Evolutionary conservation across 176 grass and related monocot genomes (phyloP), one percentile per base, ranked within the genome.

Genomic region (Oryza coarctata): DNA sequence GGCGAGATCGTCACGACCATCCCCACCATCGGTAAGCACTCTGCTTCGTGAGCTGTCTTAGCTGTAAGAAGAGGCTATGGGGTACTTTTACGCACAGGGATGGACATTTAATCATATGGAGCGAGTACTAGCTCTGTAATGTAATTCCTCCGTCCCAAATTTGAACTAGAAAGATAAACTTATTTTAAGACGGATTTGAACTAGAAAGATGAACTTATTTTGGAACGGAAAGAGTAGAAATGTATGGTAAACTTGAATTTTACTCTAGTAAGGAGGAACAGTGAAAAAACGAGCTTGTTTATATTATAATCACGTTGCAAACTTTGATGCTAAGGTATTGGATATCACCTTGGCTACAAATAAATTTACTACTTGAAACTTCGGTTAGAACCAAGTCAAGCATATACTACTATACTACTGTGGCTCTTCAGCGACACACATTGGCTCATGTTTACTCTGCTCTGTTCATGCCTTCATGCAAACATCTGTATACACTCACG

Each of bases 1-100:
- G 93, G 93, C 27, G 93, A 94, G 90, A 94, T 94, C 68, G 93
- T 94, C 83, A 94, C 93, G 60, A 94, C 93, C 73, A 94, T 94
- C 76, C 93, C 93, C 10, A 94, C 93, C 70, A 94, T 94, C 10
- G 93, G 93, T 94, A 70, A 92, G 90, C 40, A 14, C 70, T 81
- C 31, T 66, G 22, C 58, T 73, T 40, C 29, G 15, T 49, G 50
- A 62, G 6, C 4, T 52, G n/a, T 71, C 14, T 70, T 40, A 34
- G 31, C 20, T 20, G 29, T 43, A 11, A 15, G 31, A 41, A 73
- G 26, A 30, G 62, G 15, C 13, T 28, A n/a, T 29, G 3, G 33
- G 13, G 4, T 6, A 10, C 32, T 14, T 57, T 27, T 78, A 11
- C 74, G 78, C 25, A 28, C 33, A 66, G 39, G 43, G n/a, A 62